Base-by-base conservation (phyloP, 202 grass and related monocot species). In the Saccharum hybrid region DNA sequence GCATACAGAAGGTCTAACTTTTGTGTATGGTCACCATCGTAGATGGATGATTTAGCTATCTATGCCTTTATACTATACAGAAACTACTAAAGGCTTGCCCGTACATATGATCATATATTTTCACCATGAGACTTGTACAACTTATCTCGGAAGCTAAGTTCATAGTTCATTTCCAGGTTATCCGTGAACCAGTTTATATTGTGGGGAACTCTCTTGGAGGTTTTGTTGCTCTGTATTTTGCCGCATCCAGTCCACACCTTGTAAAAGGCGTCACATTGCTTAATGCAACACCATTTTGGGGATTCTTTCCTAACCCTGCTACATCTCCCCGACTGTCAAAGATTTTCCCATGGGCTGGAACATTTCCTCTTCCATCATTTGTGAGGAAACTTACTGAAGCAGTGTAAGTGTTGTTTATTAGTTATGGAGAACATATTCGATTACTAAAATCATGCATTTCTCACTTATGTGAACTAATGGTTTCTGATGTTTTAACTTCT, bases 261-360 rank as follows among this genome's bases (percentile, higher is more conserved):
- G 84, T 99, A 77, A 99, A 94, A 80, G 96, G 96, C 79, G 80
- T 96, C 78, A 92, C 96, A 23, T 81, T 99, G 84, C 93, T 99
- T 81, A 99, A 99, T 78, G 96, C 93, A 62, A 96, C 96, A 72
- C 96, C 96, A 54, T 94, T 99, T 83, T 99, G 96, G 96, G 91
- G 93, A 60, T 99, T 98, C 78, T 88, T 99, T 75, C 96, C 93
- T 18, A 99, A 99, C 71, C 89, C 93, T 77, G 41, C 81, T 79
- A 92, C 86, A 88, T 99, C 96, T 60, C 96, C 93, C 69, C 60
- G 31, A 22, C 51, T 99, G 68, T 96, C 91, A 19, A 99, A 92
- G 82, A 87, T 96, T 48, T 92, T 99, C 82, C 91, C 89, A 31
- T 96, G 96, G 93, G 82, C 88, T 40, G 96, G 96, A 77, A 96